Evolutionary conservation across 441 rosid species (phyloP), one percentile per base, ranked within the genome.

Genomic region (Dalechampia spathulata): DNA sequence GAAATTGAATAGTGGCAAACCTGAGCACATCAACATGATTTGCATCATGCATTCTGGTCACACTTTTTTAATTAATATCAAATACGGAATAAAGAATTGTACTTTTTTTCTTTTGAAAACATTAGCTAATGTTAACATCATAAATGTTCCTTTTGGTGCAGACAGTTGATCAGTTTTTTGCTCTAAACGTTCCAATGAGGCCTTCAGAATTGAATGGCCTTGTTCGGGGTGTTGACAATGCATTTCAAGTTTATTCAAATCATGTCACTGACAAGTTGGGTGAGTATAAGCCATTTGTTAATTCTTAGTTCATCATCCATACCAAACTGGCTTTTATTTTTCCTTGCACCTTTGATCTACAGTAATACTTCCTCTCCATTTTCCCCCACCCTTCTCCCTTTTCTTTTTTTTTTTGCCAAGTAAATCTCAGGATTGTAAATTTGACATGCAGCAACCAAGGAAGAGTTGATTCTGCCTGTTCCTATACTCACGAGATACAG

Each of bases 151-250:
- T 64, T 67, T 71, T 70, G 63, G 32, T 77, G 81, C 95, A 93
- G 99, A 90, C 99, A 15, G 94, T 94, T 45, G 97, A 94, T 78
- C 97, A 94, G 23, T 90, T 94, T 75, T 86, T 94, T 67, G 81
- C 75, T 57, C 71, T 94, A 55, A 80, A 81, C 72, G 91, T 87
- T 73, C 99, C 99, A 59, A 83, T 94, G 97, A 79, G 96, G 75
- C 63, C 83, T 66, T 62, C 75, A 16, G 99, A 90, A 68, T 63
- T 93, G 71, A 81, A 71, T 62, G 78, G 94, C 55, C 64, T 93
- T 49, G 68, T 86, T 59, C 87, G 95, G 70, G 97, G 99, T 42
- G 57, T 90, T 38, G 97, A 93, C 79, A 87, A 90, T 72, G 86
- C 96, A 41, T 93, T 93, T 79, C 97, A 93, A 86, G 83, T 83